These are phyloP conservation scores for Saccharomyces pastorianus DNA, from an alignment of 1,139 yeast genomes.

Conservation along the genomic window DNA sequence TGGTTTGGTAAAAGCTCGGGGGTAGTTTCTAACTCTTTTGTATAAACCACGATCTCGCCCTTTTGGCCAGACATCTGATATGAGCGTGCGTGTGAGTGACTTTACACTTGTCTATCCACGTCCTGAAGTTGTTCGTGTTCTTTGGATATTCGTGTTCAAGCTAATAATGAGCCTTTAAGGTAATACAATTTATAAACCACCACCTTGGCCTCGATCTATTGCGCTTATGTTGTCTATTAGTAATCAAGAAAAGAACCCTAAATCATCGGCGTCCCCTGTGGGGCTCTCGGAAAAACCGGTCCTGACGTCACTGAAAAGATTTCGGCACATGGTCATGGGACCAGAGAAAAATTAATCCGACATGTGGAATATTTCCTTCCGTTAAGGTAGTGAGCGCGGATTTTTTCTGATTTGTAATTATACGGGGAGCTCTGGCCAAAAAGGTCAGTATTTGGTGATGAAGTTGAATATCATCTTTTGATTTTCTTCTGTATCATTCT, in stretches of 20 bases:
- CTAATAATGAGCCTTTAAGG: not conserved
- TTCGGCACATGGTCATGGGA: not conserved
- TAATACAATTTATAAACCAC: not conserved
- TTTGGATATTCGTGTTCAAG: not conserved
- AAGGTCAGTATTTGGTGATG: not conserved
- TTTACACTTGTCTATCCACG: not conserved
- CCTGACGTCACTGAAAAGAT: not conserved
- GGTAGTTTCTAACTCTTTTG: conserved; percentile 30
- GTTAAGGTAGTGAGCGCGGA: not conserved
- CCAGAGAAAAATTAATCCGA: not conserved
- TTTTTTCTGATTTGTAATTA: not conserved
- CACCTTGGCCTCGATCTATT: not conserved
- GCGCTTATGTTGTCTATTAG: not conserved
- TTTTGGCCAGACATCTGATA: not conserved
- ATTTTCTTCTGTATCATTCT: not conserved
- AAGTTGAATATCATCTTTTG: not conserved
- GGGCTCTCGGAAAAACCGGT: not conserved
- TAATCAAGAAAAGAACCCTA: not conserved
- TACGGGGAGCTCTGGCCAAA: not conserved
- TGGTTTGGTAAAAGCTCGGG: conserved; percentile 54
- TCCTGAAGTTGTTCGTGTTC: not conserved
- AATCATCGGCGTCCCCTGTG: not conserved
- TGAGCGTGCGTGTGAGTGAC: not conserved
- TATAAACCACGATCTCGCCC: not conserved
- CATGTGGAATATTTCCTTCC: not conserved